A percentile compares a stretch with the other conserved stretches of the same genome.
These are phyloP conservation scores for Tulasnella sp. DNA, from an alignment of 768 basidiomycete genomes.

Conservation along the genomic window DNA sequence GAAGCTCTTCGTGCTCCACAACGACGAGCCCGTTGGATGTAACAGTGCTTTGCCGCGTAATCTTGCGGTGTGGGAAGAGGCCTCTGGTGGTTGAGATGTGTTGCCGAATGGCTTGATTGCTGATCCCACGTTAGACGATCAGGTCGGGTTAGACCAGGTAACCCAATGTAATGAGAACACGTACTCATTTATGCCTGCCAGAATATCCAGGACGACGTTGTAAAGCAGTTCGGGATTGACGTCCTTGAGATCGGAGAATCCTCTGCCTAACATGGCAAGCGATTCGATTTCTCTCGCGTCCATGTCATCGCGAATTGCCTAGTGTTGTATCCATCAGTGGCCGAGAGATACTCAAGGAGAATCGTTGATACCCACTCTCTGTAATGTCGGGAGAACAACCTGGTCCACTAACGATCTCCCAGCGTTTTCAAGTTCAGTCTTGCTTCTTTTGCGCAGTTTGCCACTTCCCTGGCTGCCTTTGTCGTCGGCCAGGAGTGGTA, in stretches of 20 bases:
- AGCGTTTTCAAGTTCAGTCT: constrained; percentile 52
- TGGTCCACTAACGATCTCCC: constrained; percentile 61
- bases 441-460: constrained; percentile 36
- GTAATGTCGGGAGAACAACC: constrained; percentile 69
- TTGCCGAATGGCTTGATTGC: constrained; percentile 66
- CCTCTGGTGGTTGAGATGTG: constrained; percentile 72
- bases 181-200: constrained; percentile 86
- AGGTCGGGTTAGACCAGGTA: constrained; percentile 10
- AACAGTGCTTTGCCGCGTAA: constrained; percentile 75
- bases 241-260: constrained; percentile 76
- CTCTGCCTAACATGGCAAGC: constrained; percentile 77
- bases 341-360: not conserved
- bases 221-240: constrained; percentile 80
- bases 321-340: not conserved
- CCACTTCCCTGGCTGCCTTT: constrained; percentile 34
- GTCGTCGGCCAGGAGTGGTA: constrained; percentile 28
- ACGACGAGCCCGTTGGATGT: constrained; percentile 74
- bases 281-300: constrained; percentile 82
- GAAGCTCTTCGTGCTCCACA: constrained; percentile 64
- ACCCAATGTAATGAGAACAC: constrained; percentile 26
- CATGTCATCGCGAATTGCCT: constrained; percentile 44
- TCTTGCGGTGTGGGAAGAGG: constrained; percentile 71
- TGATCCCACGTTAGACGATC: constrained; percentile 31
- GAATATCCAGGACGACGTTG: constrained; percentile 76
- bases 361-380: constrained; percentile 43